Evolutionary conservation across 2,329 filamentous ascomycete genomes (phyloP).

Genomic region (Curvularia spicifera): DNA sequence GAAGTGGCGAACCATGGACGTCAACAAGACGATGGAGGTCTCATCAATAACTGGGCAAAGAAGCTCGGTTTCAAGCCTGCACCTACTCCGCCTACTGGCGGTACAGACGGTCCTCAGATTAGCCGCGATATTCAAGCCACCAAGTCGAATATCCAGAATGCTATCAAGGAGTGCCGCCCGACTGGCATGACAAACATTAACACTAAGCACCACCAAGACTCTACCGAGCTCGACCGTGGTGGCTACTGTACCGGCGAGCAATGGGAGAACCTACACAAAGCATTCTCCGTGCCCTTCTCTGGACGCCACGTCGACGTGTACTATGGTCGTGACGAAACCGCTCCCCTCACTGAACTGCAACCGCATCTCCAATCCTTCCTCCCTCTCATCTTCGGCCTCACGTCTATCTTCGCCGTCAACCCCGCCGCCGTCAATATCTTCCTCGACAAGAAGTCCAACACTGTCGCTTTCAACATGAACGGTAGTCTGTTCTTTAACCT

Average conservation of each 20-base stretch:
- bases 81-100: constrained; percentile 17
- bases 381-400: constrained; percentile 44
- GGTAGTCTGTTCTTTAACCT: constrained; percentile 95
- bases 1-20: constrained; percentile 36
- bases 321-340: constrained; percentile 41
- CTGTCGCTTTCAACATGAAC: constrained; percentile 89
- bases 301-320: constrained; percentile 47
- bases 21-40: constrained; percentile 31
- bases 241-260: constrained; percentile 49
- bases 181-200: constrained; percentile 44
- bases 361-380: constrained; percentile 38
- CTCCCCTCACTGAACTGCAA: constrained; percentile 37
- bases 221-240: constrained; percentile 47
- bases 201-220: constrained; percentile 45
- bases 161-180: constrained; percentile 47
- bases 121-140: constrained; percentile 44
- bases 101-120: constrained; percentile 45
- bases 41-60: constrained; percentile 48
- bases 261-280: constrained; percentile 48
- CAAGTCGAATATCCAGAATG: constrained; percentile 46
- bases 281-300: constrained; percentile 44
- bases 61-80: constrained; percentile 46
- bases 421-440: constrained; percentile 80
- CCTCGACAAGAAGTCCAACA: constrained; percentile 77
- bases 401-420: constrained; percentile 68